phyloP scores from a whole-genome alignment of 2,329 filamentous ascomycete genomes.

The Verticillium alfalfae region DNA sequence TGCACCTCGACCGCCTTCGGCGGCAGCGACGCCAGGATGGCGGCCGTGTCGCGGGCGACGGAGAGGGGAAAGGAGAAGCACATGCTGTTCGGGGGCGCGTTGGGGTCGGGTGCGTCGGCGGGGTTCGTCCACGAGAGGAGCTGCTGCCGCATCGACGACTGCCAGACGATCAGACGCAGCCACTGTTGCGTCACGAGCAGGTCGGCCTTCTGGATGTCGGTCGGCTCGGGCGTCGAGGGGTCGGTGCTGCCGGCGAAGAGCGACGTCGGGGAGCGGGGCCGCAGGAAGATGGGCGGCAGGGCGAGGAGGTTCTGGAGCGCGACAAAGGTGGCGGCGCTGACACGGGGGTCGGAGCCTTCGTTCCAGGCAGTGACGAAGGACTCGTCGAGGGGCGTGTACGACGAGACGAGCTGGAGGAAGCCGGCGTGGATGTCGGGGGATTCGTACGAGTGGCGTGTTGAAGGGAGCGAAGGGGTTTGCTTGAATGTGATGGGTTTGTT shows the following conservation, averaged over 20 bases:
- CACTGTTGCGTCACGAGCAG: constrained; percentile 66
- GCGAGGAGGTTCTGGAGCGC: constrained; percentile 26
- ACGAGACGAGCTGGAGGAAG: constrained; percentile 54
- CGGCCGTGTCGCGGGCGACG: constrained; percentile 53
- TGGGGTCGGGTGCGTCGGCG: constrained; percentile 13
- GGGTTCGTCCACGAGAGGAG: constrained; percentile 47
- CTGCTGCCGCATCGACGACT: constrained; percentile 61
- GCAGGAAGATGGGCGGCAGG: constrained; percentile 23
- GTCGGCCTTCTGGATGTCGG: constrained; percentile 64
- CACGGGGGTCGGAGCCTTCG: constrained; percentile 37
- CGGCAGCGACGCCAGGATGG: constrained; percentile 32
- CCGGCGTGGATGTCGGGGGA: constrained; percentile 47
- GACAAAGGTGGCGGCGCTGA: constrained; percentile 26
- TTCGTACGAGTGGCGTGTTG: constrained; percentile 46
- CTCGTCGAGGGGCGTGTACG: constrained; percentile 59
- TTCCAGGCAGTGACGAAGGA: constrained; percentile 62
- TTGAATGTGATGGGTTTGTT: constrained; percentile 59
- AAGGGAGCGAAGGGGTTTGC: constrained; percentile 51
- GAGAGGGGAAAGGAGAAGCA: constrained; percentile 57
- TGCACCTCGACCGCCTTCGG: constrained; percentile 37
- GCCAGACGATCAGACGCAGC: constrained; percentile 68
- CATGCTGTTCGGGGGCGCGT: constrained; percentile 52
- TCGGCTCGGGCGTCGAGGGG: constrained; percentile 30
- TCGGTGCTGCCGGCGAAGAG: constrained; percentile 21
- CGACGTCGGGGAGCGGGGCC: constrained; percentile 13